Percentiles rank a stretch among this genome's conserved stretches.
Conservation (phyloP, 192 early-diverging fungal species). For the Paraglomus occultum region DNA sequence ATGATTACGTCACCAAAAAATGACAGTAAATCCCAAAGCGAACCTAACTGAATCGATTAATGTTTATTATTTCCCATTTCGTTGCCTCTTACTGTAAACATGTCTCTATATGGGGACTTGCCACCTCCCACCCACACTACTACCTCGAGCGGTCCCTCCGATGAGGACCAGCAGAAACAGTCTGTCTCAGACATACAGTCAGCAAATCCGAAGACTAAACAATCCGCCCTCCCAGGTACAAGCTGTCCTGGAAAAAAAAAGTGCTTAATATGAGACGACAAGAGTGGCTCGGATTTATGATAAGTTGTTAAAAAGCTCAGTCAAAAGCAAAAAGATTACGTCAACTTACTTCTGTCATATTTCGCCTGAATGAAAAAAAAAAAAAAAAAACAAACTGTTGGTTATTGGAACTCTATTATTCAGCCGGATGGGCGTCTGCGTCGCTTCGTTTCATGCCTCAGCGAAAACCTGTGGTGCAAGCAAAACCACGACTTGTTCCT, state of each 20-base stretch:
- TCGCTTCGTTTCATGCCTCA: constrained; percentile 44
- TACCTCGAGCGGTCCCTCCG: constrained; percentile 8
- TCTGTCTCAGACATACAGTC: no score
- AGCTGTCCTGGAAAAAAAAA: constrained; percentile 30
- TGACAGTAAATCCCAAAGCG: no score
- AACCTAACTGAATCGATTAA: no score
- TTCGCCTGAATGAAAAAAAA: constrained; percentile 2
- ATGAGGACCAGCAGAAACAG: no score
- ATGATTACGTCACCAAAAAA: no score
- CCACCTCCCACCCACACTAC: constrained; percentile 36
- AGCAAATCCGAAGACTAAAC: no score
- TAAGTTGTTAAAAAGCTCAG: no score
- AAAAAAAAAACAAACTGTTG: constrained; percentile 6
- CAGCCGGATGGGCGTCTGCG: constrained; percentile 42
- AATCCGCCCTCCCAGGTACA: constrained; percentile 34
- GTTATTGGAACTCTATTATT: constrained; percentile 2
- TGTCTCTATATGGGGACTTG: constrained; percentile 48
- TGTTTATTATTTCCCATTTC: no score
- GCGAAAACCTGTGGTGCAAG: constrained; percentile 45
- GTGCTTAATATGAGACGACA: no score
- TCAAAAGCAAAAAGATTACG: constrained; percentile 8
- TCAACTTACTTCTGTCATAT: constrained; percentile 22
- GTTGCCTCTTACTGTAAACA: neutral
- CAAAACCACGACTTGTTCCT: constrained; percentile 47
- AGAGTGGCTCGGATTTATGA: no score